These are phyloP conservation scores for Colletotrichum plurivorum DNA, from an alignment of 2,329 filamentous ascomycete species.

Conservation along the genomic window DNA sequence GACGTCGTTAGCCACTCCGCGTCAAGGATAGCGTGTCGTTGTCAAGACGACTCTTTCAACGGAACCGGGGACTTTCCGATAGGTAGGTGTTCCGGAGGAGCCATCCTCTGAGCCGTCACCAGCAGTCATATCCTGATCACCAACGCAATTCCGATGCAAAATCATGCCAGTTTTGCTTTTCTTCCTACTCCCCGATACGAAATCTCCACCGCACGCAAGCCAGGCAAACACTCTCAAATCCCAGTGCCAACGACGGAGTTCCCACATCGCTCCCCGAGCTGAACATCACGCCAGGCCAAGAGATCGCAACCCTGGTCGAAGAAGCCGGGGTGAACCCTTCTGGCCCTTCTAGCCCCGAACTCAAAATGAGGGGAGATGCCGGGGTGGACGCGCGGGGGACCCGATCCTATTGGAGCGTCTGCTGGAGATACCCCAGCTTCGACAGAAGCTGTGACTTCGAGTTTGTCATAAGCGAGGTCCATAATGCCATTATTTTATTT, in stretches of 20 bases:
- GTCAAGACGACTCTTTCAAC: no score
- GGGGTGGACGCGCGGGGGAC: not conserved
- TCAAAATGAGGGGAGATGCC: constrained; percentile 7
- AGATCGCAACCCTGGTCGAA: constrained; percentile 7
- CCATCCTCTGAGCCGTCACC: no score
- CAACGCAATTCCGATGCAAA: no score
- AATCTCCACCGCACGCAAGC: not conserved
- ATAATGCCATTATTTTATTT: not conserved
- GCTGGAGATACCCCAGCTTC: not conserved
- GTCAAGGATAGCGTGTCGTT: no score
- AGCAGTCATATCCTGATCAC: no score
- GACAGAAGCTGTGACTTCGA: constrained; percentile 7
- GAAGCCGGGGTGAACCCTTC: constrained; percentile 15
- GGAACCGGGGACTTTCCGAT: no score
- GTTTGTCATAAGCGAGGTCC: constrained; percentile 8
- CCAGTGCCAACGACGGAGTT: not conserved
- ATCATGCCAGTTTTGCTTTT: no score
- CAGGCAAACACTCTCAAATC: not conserved
- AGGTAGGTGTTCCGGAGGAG: no score
- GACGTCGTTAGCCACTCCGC: no score
- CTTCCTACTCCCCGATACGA: no score
- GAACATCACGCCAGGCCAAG: constrained; percentile 14
- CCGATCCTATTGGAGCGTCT: constrained; percentile 28
- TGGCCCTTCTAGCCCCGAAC: constrained; percentile 8
- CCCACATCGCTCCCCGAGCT: no score